These are phyloP conservation scores for Amanita thiersii DNA, from an alignment of 768 basidiomycete genomes.

Conservation along the genomic window DNA sequence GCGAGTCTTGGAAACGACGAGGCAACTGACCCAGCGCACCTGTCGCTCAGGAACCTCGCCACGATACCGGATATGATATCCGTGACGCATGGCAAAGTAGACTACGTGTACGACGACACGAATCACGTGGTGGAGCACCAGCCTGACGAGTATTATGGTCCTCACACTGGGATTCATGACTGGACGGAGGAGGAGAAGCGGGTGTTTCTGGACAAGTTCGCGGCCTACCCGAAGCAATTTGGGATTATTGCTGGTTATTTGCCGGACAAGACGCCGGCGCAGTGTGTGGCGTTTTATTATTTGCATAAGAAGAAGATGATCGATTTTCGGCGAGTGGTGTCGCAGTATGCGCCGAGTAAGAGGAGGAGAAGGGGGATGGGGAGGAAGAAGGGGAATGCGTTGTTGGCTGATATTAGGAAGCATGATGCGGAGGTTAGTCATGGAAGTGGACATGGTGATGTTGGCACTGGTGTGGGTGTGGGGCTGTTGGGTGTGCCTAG, in stretches of 20 bases:
- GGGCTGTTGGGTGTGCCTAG: conserved; percentile 28
- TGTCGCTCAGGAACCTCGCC: conserved; percentile 82
- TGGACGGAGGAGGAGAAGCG: conserved; percentile 86
- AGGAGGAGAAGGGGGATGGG: conserved; percentile 52
- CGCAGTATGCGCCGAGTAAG: conserved; percentile 58
- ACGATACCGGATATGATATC: conserved; percentile 87
- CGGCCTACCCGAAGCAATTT: conserved; percentile 88
- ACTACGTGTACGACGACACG: conserved; percentile 75
- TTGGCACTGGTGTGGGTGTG: conserved; percentile 16
- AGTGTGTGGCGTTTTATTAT: conserved; percentile 94
- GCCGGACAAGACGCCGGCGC: conserved; percentile 75
- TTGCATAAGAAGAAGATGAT: conserved; percentile 85
- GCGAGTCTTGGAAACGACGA: conserved; percentile 91
- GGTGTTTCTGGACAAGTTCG: conserved; percentile 74
- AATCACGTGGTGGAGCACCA: conserved; percentile 70
- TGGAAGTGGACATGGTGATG: no score
- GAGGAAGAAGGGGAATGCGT: conserved; percentile 75
- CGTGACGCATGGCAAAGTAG: conserved; percentile 50
- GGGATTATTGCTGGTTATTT: conserved; percentile 80
- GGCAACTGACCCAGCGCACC: conserved; percentile 82
- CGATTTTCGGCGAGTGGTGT: conserved; percentile 74
- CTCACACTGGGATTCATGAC: conserved; percentile 64
- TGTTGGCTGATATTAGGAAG: conserved; percentile 74
- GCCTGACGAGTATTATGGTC: conserved; percentile 72
- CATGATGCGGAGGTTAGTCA: conserved; percentile 55